A percentile compares a stretch with the other conserved stretches of the same genome.
Conservation (phyloP, 495 filamentous ascomycete species). For the Hyphodiscus hymeniophilus region DNA sequence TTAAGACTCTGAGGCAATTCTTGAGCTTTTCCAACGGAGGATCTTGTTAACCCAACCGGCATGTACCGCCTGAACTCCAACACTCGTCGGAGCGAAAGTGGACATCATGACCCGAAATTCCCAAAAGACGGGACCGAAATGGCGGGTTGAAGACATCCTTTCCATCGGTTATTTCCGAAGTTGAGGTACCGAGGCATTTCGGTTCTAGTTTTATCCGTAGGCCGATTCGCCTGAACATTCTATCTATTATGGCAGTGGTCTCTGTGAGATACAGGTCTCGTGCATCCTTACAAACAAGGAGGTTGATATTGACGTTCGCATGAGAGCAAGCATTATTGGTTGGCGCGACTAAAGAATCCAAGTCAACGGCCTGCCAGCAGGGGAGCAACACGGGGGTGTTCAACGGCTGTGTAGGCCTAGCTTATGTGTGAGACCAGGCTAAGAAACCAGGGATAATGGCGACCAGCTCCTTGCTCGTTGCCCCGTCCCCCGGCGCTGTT, state of each 20-base stretch:
- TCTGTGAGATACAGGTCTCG: conserved; percentile 9
- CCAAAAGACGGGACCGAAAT: neutral
- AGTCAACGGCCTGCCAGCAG: conserved; percentile 11
- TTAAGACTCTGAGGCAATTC: too few species aligned
- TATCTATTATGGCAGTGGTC: neutral
- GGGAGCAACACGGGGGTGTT: neutral
- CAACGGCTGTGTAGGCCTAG: conserved; percentile 5
- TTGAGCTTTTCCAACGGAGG: too few species aligned
- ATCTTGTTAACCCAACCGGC: too few species aligned
- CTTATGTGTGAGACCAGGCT: neutral
- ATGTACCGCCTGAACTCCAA: too few species aligned
- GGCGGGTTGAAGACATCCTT: neutral
- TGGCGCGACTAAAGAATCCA: conserved; percentile 6
- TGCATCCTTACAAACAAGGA: conserved; percentile 1
- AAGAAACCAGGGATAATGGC: conserved; percentile 17
- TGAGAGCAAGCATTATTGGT: conserved; percentile 10
- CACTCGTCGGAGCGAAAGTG: too few species aligned
- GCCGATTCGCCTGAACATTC: too few species aligned
- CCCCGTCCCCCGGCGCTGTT: neutral
- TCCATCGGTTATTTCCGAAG: too few species aligned
- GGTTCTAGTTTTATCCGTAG: too few species aligned
- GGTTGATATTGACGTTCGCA: conserved; percentile 19
- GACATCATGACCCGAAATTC: too few species aligned
- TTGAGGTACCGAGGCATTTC: neutral
- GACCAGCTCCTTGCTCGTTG: conserved; percentile 1